Base-by-base conservation (phyloP, 2,329 filamentous ascomycete genomes). In the Orbilia oligospora region DNA sequence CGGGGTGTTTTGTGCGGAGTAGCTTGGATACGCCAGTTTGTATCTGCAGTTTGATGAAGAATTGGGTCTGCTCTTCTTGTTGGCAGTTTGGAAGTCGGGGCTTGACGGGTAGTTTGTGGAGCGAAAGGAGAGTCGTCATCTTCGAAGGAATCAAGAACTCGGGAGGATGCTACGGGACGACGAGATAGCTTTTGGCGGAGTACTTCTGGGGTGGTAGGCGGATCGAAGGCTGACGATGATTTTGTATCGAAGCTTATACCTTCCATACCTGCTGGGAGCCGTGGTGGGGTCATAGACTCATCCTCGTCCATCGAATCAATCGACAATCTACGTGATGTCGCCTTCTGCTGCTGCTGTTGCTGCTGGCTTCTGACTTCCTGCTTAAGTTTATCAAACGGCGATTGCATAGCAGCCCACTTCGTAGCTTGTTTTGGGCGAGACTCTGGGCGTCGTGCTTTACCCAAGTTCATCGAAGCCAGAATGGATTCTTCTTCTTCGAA, bases 21-120 rank as follows among this genome's bases (percentile, higher is more conserved):
- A 5, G 95, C 93, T 84, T 97, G 93, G 24, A 99, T 88, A 36
- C 95, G 93, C 86, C 97, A 99, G 73, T 92, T 97, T 85, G 97
- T 97, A 86, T 98, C 94, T 4, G 97, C 89, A n/a, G 98, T 88
- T 75, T 92, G 92, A 84, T 98, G 95, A 48, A 99, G 88, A 8
- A 98, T 87, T 1, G 93, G 92, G 83, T 97, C 75, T 10, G 18
- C 56, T 33, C 93, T 77, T 90, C 83, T 86, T 75, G 83, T 83
- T 12, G 83, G 80, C 41, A 82, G 82, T 65, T 85, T 85, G 80
- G 83, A 83, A 84, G 84, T 83, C 82, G 86, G 84, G 83, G 87
- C 85, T 85, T 89, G 81, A 83, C 84, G 83, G 82, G 86, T 84
- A 82, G 87, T 85, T 85, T 89, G 81, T 83, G 12, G 80, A 53